Evolutionary conservation across 257 asterid genomes (phyloP), one percentile per base, ranked within the genome.

Genomic region (Solanum sejunctum): DNA sequence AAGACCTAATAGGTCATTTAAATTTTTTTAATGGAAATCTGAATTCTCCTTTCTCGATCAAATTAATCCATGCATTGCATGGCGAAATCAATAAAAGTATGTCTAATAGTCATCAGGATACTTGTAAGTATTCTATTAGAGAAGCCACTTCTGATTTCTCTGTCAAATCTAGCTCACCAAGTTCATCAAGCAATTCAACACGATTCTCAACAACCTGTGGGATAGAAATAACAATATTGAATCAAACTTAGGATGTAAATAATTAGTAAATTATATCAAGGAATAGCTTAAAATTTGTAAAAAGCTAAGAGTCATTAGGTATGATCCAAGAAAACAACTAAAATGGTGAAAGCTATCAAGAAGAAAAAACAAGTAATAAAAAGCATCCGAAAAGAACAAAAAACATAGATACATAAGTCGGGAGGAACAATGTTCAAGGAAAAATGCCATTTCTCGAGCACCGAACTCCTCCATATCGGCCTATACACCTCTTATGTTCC

Each of bases 201-300:
- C 97, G 97, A 84, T 88, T 93, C 92, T 96, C 99, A 84, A 95
- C 94, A 75, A 95, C 98, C 99, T 96, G 98, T 80, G 84, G 85
- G 61, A 77, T 12, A 57, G 41, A 81, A 56, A 21, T 10, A 17
- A 55, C 54, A 26, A 21, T 2, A 26, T 23, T 12, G 45, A 51
- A 77, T 52, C 45, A 77, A 51, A 16, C 58, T 23, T 77, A 15
- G 23, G 47, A 15, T 77, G 64, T 10, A 51, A 77, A 77, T 51
- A 51, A 77, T 45, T 77, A 75, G 60, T 10, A 72, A 72, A 43
- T 47, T 1, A 3, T 75, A n/a, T 75, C 81, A 47, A 47, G 60
- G 81, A 75, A 75, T 21, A 75, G 56, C 81, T 13, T 47, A 47
- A 49, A 41, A 73, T 47, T 73, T 7, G 20, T 6, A 12, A 51